A percentile compares a stretch with the other conserved stretches of the same genome.
These are phyloP conservation scores for Arachis hypogaea DNA, from an alignment of 306 rosid genomes.

Conservation along the genomic window DNA sequence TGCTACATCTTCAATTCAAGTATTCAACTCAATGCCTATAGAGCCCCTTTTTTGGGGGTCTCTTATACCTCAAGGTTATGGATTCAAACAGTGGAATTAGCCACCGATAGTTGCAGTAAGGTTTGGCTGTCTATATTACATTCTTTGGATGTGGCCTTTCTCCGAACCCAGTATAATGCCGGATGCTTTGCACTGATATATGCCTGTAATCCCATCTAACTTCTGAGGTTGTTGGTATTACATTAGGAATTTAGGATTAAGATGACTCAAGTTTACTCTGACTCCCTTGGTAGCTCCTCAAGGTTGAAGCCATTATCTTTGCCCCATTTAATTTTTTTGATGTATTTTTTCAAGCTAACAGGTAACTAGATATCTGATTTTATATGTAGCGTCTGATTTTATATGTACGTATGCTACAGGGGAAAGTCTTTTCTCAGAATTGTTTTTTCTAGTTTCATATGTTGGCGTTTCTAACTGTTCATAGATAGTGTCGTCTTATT, in stretches of 20 bases:
- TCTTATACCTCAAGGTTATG: too few relatives aligned
- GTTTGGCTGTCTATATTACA: too few relatives aligned
- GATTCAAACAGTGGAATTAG: too few relatives aligned
- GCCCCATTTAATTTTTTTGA: background rate
- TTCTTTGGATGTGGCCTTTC: too few relatives aligned
- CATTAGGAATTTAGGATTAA: background rate
- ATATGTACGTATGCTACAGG: background rate
- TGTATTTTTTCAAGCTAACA: background rate
- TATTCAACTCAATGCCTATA: too few relatives aligned
- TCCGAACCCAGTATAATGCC: too few relatives aligned
- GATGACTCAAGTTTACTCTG: background rate
- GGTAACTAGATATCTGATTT: background rate
- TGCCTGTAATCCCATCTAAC: background rate
- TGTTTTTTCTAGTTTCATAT: background rate
- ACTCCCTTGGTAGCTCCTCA: background rate
- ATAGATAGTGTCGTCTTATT: background rate
- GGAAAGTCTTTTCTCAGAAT: background rate
- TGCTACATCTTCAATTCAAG: background rate
- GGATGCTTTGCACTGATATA: too few relatives aligned
- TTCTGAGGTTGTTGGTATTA: background rate
- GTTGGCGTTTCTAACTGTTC: background rate
- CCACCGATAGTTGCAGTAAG: too few relatives aligned
- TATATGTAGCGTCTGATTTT: background rate
- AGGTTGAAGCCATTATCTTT: background rate
- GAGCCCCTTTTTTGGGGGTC: too few relatives aligned